Evolutionary conservation across 2,329 filamentous ascomycete genomes (phyloP), one percentile per base, ranked within the genome.

Genomic region (Venturia asperata): DNA sequence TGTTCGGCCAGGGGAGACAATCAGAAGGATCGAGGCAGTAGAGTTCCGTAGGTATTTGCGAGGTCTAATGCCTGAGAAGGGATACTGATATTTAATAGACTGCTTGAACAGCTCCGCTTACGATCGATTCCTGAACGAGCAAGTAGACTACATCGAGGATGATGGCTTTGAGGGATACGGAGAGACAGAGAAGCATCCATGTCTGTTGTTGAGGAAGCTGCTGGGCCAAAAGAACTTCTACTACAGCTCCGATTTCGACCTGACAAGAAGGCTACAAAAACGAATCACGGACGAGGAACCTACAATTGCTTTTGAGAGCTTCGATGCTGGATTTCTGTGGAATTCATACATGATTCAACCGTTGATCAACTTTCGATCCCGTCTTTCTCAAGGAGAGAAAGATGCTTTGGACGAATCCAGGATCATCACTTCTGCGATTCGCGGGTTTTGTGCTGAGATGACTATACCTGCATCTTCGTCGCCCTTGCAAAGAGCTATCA

Each of bases 281-380:
- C 87, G 68, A 42, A 43, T 69, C 70, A 86, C 88, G 17, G 85
- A 88, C 65, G 91, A 93, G 73, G 85, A 85, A 24, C 83, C 87
- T 56, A 87, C 89, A 0, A 92, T 97, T 68, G 90, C 96, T 68
- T 91, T 97, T 67, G 92, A 96, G 73, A 94, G 91, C 72, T 87
- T 97, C 67, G 92, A 99, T 75, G 89, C 92, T 71, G 89, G 90
- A 1, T 97, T 96, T 73, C 78, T 99, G 21, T 99, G 94, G 94
- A 99, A 99, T 73, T 95, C 91, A 3, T 97, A 95, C 77, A 97
- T 99, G 92, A 96, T 99, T 71, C 88, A 89, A 68, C 92, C 94
- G 5, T 81, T 99, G 64, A 87, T 97, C 39, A 85, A 92, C 74
- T 97, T 99, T 74, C 87, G 94, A 55, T 92, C 89, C 39, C 85